Base-by-base conservation (phyloP, 2,329 filamentous ascomycete species). In the Hymenoscyphus salicellus region DNA sequence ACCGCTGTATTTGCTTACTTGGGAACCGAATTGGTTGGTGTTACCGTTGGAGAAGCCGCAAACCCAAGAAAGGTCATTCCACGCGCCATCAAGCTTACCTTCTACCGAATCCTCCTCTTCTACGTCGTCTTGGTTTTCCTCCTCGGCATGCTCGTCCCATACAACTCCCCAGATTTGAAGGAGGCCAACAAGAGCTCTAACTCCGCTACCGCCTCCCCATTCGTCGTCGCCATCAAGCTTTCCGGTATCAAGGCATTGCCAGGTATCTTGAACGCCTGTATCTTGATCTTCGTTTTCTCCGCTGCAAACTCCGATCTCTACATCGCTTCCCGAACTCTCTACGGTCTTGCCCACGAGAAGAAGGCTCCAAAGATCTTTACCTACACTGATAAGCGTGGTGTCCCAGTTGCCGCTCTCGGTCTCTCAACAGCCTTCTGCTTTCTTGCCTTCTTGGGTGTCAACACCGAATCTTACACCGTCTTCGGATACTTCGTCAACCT, bases 401-500 rank as follows among this genome's bases (percentile, higher is more conserved):
- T 86, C 77, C 70, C 79, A 77, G 68, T 78, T 20, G 79, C 79
- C 63, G 81, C 78, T 26, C 78, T 82, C 57, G 81, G 81, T 80
- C 5, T 69, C 17, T 72, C 71, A 5, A 26, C 78, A 3, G 75
- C 82, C 1, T 82, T 92, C 71, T 86, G 86, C 26, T 80, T 88
- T 5, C 81, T 93, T 3, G 86, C 86, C 0, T 93, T 88, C 79
- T 83, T 92, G 74, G 82, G 88, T 56, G 66, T 72, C n/a, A 87
- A 83, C 58, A 84, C 82, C 70, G 83, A 81, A 20, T 88, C 87
- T 17, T 81, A 84, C 33, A 80, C 80, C 1, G 89, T 90, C 5
- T 91, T 91, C 75, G 82, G 80, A 60, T 92, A 89, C 86, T 89
- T 92, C 74, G 82, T 87, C 70, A 90, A 89, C 76, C 81, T 91